Evolutionary conservation across 164 flowering plant species (phyloP).

Genomic region (Tetracentron sinense): DNA sequence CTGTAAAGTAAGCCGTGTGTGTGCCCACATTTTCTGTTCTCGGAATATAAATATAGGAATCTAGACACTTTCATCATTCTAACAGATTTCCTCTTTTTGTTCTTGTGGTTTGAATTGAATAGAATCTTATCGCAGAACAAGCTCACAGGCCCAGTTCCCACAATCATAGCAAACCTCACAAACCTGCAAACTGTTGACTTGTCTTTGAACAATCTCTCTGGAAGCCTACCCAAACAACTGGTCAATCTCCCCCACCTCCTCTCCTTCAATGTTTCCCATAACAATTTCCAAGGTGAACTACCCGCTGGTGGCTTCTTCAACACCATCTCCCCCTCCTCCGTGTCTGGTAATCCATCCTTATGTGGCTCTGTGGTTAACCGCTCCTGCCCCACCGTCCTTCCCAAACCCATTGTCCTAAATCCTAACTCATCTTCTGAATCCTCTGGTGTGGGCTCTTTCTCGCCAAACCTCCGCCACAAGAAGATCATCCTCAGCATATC

Average conservation of each 20-base stretch:
- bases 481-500: conserved; percentile 88
- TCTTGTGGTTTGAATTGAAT: conserved; percentile 14
- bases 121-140: conserved; percentile 69
- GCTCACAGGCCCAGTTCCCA: conserved; percentile 64
- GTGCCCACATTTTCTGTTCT: neutral
- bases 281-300: conserved; percentile 79
- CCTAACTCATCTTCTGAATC: conserved; percentile 69
- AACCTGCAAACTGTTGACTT: conserved; percentile 64
- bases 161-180: conserved; percentile 47
- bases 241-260: conserved; percentile 66
- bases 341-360: conserved; percentile 68
- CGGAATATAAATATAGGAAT: neutral
- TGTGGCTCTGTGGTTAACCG: conserved; percentile 77
- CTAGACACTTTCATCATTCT: neutral
- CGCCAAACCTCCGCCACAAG: conserved; percentile 54
- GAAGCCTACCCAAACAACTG: conserved; percentile 73
- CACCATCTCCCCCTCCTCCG: conserved; percentile 69
- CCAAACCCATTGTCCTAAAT: conserved; percentile 91
- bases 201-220: conserved; percentile 67
- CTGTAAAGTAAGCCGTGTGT: neutral
- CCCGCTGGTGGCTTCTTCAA: conserved; percentile 85
- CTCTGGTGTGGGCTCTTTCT: conserved; percentile 27
- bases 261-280: conserved; percentile 74
- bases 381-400: conserved; percentile 78
- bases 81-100: conserved; percentile 7